Percentiles rank a stretch among this genome's conserved stretches.
These are phyloP conservation scores for Baorangia bicolor DNA, from an alignment of 768 basidiomycete genomes.

Conservation along the genomic window DNA sequence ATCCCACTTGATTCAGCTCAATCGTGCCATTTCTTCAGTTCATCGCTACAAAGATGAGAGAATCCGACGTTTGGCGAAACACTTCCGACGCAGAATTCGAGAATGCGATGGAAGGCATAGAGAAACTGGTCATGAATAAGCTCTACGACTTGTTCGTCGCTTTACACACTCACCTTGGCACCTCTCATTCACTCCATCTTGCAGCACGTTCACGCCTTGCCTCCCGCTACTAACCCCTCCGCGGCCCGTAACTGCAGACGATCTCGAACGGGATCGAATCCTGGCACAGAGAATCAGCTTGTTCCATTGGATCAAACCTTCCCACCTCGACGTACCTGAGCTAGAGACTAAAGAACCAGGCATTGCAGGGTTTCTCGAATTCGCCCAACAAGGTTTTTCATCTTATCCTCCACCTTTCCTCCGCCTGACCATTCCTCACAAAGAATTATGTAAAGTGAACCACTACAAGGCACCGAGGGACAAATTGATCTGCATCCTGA, in stretches of 20 bases:
- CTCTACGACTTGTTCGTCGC: conserved; percentile 86
- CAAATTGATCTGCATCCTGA: conserved; percentile 95
- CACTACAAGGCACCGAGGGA: conserved; percentile 99
- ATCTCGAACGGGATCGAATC: conserved; percentile 93
- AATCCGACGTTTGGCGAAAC: conserved; percentile 79
- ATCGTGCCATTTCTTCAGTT: conserved; percentile 54
- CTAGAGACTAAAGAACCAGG: conserved; percentile 52
- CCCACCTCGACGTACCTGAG: conserved; percentile 88
- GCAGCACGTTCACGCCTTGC: conserved; percentile 90
- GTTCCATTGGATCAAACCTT: conserved; percentile 87
- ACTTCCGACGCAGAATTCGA: conserved; percentile 85
- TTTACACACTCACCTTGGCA: neutral
- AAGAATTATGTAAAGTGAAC: conserved; percentile 94
- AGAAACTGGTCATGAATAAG: conserved; percentile 99
- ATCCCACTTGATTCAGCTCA: conserved; percentile 9
- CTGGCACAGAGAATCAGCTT: conserved; percentile 86
- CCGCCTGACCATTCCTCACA: neutral
- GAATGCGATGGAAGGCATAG: conserved; percentile 97
- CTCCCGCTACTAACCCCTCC: conserved; percentile 63
- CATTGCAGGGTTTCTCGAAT: conserved; percentile 76
- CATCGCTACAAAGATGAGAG: conserved; percentile 84
- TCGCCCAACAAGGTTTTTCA: conserved; percentile 77
- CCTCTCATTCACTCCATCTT: conserved; percentile 8
- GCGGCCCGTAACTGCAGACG: conserved; percentile 85
- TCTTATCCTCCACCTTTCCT: neutral